Percentiles rank a stretch among this genome's conserved stretches.
phyloP scores from a whole-genome alignment of 2,329 filamentous ascomycete genomes.

The Stagonosporopsis rhizophila region DNA sequence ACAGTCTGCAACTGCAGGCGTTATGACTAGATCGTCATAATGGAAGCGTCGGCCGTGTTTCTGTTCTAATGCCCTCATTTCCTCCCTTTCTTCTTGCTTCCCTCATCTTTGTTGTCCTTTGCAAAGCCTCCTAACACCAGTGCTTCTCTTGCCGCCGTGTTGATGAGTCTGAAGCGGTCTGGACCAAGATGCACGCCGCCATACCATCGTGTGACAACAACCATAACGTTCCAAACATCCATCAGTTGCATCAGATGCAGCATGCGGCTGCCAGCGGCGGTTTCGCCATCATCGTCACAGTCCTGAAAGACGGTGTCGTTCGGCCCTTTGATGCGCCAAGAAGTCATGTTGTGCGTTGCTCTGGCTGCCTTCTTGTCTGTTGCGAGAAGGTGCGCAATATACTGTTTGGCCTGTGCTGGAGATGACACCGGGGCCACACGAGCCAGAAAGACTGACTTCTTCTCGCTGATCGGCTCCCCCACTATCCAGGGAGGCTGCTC shows the following conservation, averaged over 20 bases:
- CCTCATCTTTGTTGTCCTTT: constrained; percentile 56
- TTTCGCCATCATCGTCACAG: constrained; percentile 95
- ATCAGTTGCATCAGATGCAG: constrained; percentile 93
- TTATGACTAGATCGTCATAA: too few relatives aligned
- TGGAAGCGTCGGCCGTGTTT: too few relatives aligned
- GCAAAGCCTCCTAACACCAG: constrained; percentile 78
- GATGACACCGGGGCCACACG: constrained; percentile 74
- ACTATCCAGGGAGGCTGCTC: constrained; percentile 73
- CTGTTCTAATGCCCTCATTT: constrained; percentile 21
- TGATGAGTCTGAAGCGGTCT: constrained; percentile 89
- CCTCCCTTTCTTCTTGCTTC: constrained; percentile 43
- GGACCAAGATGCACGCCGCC: constrained; percentile 89
- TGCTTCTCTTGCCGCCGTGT: constrained; percentile 82
- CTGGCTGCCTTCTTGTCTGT: constrained; percentile 84
- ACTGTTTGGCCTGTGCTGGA: constrained; percentile 72
- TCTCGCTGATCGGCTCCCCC: constrained; percentile 77
- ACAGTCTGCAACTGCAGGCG: too few relatives aligned
- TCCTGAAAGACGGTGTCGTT: constrained; percentile 75
- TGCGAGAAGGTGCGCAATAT: constrained; percentile 76
- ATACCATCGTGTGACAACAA: constrained; percentile 95
- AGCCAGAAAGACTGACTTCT: constrained; percentile 88
- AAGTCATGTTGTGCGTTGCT: constrained; percentile 94
- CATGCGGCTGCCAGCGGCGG: constrained; percentile 84
- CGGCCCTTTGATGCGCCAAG: constrained; percentile 79
- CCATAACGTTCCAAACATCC: constrained; percentile 90